These are phyloP conservation scores for Eleusine coracana DNA, from an alignment of 176 grass and related monocot species.

Conservation along the genomic window DNA sequence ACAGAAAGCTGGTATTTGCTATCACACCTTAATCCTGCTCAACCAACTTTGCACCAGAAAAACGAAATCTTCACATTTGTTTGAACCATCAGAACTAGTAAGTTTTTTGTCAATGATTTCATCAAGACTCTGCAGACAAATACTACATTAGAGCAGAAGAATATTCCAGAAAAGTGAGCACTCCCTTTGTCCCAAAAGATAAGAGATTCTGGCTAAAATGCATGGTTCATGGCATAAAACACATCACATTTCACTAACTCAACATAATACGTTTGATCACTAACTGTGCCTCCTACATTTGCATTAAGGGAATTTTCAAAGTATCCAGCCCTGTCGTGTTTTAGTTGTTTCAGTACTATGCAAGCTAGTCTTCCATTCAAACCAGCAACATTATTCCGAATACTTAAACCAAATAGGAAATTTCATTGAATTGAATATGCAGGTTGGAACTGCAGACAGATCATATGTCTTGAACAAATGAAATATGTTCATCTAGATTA, in stretches of 20 bases:
- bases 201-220: neutral
- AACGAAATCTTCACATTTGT: slow-evolving; percentile 76
- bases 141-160: slow-evolving; percentile 37
- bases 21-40: slow-evolving; percentile 70
- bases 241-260: neutral
- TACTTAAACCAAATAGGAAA: neutral
- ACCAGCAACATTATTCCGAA: neutral
- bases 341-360: slow-evolving; percentile 26
- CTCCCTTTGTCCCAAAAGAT: neutral
- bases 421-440: slow-evolving; percentile 3
- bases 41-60: slow-evolving; percentile 69
- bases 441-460: neutral
- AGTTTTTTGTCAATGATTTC: slow-evolving; percentile 75
- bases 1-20: neutral
- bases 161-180: neutral
- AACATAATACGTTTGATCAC: neutral
- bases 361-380: neutral
- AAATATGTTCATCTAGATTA: neutral
- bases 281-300: slow-evolving; percentile 5
- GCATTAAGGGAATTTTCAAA: neutral
- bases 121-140: slow-evolving; percentile 58
- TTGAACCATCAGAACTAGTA: slow-evolving; percentile 65
- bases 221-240: neutral
- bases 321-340: neutral
- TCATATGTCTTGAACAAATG: neutral